phyloP scores from a whole-genome alignment of 2,329 filamentous ascomycete genomes.

The Fusarium udum region DNA sequence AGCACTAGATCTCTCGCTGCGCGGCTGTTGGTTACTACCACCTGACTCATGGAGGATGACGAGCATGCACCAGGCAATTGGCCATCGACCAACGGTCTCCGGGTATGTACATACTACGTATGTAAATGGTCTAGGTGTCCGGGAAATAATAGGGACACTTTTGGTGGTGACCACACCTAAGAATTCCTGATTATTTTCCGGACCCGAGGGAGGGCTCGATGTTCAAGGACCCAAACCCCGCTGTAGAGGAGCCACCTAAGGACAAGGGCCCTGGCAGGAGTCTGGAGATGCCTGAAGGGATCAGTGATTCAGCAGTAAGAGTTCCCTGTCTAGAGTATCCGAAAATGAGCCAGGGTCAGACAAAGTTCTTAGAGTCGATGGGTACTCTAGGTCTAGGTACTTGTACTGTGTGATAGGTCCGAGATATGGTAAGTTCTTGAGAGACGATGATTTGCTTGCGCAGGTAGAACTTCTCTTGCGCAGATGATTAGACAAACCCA shows the following conservation, averaged over 20 bases:
- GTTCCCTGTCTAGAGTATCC: slow-evolving; percentile 15
- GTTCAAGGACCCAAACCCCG: slow-evolving; percentile 13
- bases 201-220: too few relatives aligned
- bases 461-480: neutral
- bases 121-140: too few relatives aligned
- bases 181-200: too few relatives aligned
- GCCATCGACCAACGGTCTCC: neutral
- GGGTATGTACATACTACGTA: neutral
- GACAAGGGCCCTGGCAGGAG: slow-evolving; percentile 12
- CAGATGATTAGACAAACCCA: neutral
- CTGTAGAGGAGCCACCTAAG: slow-evolving; percentile 6
- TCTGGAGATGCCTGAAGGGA: slow-evolving; percentile 21
- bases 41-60: slow-evolving; percentile 30
- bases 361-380: neutral
- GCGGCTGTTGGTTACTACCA: neutral
- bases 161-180: too few relatives aligned
- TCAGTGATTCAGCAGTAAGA: slow-evolving; percentile 28
- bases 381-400: neutral
- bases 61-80: slow-evolving; percentile 24
- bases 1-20: neutral
- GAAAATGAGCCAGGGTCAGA: slow-evolving; percentile 4
- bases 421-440: neutral
- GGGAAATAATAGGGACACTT: too few relatives aligned
- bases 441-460: neutral
- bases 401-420: neutral